Conservation (phyloP, 768 basidiomycete species). For the Tubosaeta brunneosetosa region DNA sequence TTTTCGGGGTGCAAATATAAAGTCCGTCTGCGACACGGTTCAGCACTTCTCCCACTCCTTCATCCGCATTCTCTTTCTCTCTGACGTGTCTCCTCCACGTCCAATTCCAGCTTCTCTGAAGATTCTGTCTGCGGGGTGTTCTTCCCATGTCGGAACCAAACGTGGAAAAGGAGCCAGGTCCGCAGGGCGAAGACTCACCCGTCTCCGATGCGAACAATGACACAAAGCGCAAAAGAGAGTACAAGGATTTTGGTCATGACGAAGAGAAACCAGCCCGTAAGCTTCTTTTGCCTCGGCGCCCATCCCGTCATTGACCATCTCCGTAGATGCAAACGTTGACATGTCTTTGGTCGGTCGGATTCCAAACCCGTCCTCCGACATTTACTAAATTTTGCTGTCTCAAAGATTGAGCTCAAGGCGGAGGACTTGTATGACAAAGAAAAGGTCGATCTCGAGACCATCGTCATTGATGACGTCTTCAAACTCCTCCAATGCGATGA, state of each 20-base stretch:
- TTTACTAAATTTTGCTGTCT: neutral
- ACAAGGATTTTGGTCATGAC: slow-evolving; percentile 82
- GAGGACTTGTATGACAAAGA: slow-evolving; percentile 97
- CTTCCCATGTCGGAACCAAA: slow-evolving; percentile 34
- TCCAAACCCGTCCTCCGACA: neutral
- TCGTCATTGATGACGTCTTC: slow-evolving; percentile 96
- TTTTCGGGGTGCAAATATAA: slow-evolving; percentile 31
- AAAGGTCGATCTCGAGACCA: slow-evolving; percentile 97
- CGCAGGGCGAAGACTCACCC: slow-evolving; percentile 46
- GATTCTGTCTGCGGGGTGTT: slow-evolving; percentile 27
- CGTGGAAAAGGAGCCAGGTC: slow-evolving; percentile 65
- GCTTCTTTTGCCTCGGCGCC: slow-evolving; percentile 22
- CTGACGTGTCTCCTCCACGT: slow-evolving; percentile 1
- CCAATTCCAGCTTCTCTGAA: slow-evolving; percentile 21
- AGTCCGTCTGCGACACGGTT: slow-evolving; percentile 27
- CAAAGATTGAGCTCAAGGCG: slow-evolving; percentile 78
- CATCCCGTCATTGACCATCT: slow-evolving; percentile 1
- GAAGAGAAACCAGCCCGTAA: slow-evolving; percentile 62
- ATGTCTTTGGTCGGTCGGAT: slow-evolving; percentile 60
- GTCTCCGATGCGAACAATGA: slow-evolving; percentile 18
- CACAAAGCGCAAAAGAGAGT: slow-evolving; percentile 68
- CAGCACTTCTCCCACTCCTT: slow-evolving; percentile 30
- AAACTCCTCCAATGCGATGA: slow-evolving; percentile 89
- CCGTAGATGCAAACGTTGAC: slow-evolving; percentile 77
- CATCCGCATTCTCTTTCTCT: slow-evolving; percentile 12